phyloP scores from a whole-genome alignment of 108 stramenopile species.

The Pinguiococcus pyrenoidosus region DNA sequence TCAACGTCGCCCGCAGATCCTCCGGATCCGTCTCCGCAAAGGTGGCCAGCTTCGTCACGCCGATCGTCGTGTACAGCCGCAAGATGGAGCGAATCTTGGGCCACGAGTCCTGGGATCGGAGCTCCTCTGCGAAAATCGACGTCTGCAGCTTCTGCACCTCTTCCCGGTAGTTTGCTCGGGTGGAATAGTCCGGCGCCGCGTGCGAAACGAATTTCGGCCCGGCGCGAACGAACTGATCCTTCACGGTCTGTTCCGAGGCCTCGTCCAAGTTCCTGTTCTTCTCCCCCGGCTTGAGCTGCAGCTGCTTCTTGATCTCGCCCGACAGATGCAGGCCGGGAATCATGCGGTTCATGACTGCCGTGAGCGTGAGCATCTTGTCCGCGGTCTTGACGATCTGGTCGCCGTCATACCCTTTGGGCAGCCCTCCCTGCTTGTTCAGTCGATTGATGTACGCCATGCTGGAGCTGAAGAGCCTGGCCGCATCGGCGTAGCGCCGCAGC shows the following conservation, averaged over 20 bases:
- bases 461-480: conserved; percentile 50
- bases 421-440: conserved; percentile 58
- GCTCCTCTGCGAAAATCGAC: conserved; percentile 27
- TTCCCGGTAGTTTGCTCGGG: conserved; percentile 1
- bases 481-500: conserved; percentile 85
- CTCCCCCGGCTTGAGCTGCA: background rate
- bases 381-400: too few species aligned
- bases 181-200: conserved; percentile 55
- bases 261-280: background rate
- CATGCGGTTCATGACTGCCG: too few species aligned
- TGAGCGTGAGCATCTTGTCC: too few species aligned
- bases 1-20: background rate
- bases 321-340: too few species aligned
- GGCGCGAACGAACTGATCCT: conserved; percentile 42
- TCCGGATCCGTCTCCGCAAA: conserved; percentile 24
- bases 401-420: too few species aligned
- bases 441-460: conserved; percentile 34
- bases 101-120: conserved; percentile 42
- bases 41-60: conserved; percentile 55
- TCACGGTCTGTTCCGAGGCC: background rate
- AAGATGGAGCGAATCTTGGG: conserved; percentile 65
- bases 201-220: conserved; percentile 73
- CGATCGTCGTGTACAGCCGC: conserved; percentile 77
- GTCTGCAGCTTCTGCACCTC: background rate
- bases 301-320: background rate